Evolutionary conservation across 768 basidiomycete genomes (phyloP).

Genomic region (Sutorius australiensis): DNA sequence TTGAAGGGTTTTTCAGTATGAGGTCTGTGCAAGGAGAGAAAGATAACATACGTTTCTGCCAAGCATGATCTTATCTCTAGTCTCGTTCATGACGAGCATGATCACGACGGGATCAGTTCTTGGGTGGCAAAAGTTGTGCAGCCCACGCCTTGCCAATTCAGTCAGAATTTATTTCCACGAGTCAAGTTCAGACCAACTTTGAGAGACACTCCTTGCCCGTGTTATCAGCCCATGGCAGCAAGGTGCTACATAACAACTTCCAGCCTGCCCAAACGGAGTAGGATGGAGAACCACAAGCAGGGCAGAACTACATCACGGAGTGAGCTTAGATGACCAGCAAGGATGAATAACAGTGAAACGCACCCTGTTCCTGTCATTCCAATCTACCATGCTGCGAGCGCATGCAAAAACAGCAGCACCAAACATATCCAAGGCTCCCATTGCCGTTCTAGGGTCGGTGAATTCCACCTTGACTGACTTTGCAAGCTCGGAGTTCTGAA

Average conservation of each 20-base stretch:
- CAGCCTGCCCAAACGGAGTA: conserved; percentile 94
- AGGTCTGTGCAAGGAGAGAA: background rate
- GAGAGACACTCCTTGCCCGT: conserved; percentile 64
- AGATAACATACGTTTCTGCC: conserved; percentile 68
- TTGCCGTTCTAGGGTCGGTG: conserved; percentile 59
- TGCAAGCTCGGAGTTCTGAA: conserved; percentile 36
- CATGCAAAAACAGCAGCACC: conserved; percentile 74
- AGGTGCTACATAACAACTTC: conserved; percentile 80
- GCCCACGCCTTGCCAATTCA: conserved; percentile 54
- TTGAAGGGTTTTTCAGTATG: conserved; percentile 22
- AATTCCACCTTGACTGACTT: conserved; percentile 47
- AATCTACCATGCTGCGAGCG: conserved; percentile 82
- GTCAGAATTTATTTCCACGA: conserved; percentile 7
- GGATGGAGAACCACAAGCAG: conserved; percentile 76
- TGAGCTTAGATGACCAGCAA: background rate
- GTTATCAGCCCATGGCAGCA: conserved; percentile 73
- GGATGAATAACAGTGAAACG: conserved; percentile 3
- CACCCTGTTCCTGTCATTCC: conserved; percentile 89
- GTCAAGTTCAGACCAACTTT: conserved; percentile 44
- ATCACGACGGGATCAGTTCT: conserved; percentile 89
- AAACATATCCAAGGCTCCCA: conserved; percentile 54
- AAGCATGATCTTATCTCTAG: conserved; percentile 78
- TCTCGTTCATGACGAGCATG: conserved; percentile 78
- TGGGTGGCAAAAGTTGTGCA: conserved; percentile 84
- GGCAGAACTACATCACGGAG: conserved; percentile 64